A percentile compares a stretch with the other conserved stretches of the same genome.
phyloP scores from a whole-genome alignment of 75 land plant species.

The Chamaecyparis obtusa region DNA sequence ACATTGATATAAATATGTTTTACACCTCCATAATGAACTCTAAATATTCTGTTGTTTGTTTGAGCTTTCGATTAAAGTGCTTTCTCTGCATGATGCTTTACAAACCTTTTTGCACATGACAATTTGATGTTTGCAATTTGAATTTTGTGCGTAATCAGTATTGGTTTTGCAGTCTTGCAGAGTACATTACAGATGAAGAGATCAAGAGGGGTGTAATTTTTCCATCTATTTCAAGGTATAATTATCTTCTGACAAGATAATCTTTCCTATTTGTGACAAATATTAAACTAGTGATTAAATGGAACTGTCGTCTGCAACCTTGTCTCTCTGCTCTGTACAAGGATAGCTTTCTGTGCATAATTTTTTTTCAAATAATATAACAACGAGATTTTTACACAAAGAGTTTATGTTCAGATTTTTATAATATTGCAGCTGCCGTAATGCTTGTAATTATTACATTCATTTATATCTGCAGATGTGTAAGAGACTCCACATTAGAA shows the following conservation, averaged over 20 bases:
- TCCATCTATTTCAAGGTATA: slow-evolving; percentile 84
- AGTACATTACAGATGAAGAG: slow-evolving; percentile 88
- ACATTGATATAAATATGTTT: background rate
- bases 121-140: background rate
- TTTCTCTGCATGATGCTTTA: no score
- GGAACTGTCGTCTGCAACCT: background rate
- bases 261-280: background rate
- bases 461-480: background rate
- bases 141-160: background rate
- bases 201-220: slow-evolving; percentile 71
- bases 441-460: background rate
- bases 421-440: background rate
- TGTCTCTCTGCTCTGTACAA: no score
- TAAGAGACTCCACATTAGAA: background rate
- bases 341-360: no score
- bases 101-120: background rate
- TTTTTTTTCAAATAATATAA: no score
- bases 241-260: background rate
- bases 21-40: background rate
- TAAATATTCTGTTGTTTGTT: background rate
- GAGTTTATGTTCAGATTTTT: no score
- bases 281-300: background rate
- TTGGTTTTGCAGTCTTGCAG: slow-evolving; percentile 70
- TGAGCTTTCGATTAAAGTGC: background rate
- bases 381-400: no score